A percentile compares a stretch with the other conserved stretches of the same genome.
Conservation (phyloP, 2,329 filamentous ascomycete genomes). For the Claviceps sp. region DNA sequence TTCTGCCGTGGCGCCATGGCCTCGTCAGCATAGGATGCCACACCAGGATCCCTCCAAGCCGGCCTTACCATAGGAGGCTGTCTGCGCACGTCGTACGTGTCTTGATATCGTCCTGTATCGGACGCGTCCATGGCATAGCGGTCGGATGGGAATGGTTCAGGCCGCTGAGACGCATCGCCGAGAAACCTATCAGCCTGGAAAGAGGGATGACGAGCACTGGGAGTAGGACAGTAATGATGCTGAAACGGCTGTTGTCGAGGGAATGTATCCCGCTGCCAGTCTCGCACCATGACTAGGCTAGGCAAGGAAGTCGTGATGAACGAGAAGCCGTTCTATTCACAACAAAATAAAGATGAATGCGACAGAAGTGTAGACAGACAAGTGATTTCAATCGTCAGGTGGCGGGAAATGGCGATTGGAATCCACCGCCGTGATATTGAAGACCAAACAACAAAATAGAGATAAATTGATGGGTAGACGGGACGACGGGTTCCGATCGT, state of each 20-base stretch:
- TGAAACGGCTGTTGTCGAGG: constrained; percentile 20
- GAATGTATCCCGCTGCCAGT: constrained; percentile 25
- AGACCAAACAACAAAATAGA: background rate
- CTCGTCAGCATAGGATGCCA: constrained; percentile 2
- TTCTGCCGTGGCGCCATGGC: constrained; percentile 20
- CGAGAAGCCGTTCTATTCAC: background rate
- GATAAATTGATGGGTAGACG: background rate
- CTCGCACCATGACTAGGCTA: constrained; percentile 24
- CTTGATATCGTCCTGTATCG: constrained; percentile 22
- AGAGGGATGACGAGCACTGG: constrained; percentile 16
- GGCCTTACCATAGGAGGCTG: constrained; percentile 25
- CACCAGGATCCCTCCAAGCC: background rate
- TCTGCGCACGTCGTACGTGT: constrained; percentile 21
- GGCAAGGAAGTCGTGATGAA: background rate
- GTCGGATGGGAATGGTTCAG: constrained; percentile 17
- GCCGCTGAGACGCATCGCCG: constrained; percentile 15
- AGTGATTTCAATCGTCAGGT: background rate
- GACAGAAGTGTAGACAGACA: background rate
- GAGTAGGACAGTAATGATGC: constrained; percentile 10
- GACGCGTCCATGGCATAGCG: constrained; percentile 15
- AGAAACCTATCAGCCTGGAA: constrained; percentile 18
- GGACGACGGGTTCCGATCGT: background rate
- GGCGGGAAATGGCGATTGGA: background rate
- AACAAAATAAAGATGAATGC: background rate
- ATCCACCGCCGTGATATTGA: background rate